A percentile compares a stretch with the other conserved stretches of the same genome.
phyloP scores from a whole-genome alignment of 2,329 filamentous ascomycete species.

The Elsinoe perseae region DNA sequence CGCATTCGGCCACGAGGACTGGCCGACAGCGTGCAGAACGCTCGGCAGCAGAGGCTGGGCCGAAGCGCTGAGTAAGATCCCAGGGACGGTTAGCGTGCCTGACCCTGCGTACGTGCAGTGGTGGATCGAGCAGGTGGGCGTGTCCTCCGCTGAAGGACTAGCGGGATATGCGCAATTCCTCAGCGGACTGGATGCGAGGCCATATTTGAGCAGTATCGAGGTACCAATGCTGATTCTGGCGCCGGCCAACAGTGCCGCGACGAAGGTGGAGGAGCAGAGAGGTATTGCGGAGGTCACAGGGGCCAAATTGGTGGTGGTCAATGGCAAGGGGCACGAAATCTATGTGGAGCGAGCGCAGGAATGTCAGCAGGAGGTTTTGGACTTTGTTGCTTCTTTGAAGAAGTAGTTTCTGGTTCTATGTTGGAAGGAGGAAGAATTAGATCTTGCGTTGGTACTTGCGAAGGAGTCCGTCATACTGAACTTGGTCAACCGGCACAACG shows the following conservation, averaged over 20 bases:
- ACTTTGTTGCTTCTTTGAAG: slow-evolving; percentile 29
- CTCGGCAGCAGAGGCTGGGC: slow-evolving; percentile 31
- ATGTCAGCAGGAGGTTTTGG: slow-evolving; percentile 32
- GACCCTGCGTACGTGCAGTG: slow-evolving; percentile 28
- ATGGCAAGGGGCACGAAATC: slow-evolving; percentile 32
- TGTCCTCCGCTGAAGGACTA: slow-evolving; percentile 28
- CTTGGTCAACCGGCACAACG: slow-evolving; percentile 18
- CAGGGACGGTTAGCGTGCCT: slow-evolving; percentile 27
- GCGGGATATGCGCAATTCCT: slow-evolving; percentile 32
- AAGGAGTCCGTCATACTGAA: slow-evolving; percentile 19
- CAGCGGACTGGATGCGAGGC: slow-evolving; percentile 27
- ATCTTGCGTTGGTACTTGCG: slow-evolving; percentile 14
- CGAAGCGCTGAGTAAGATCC: slow-evolving; percentile 25
- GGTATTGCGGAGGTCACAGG: slow-evolving; percentile 21
- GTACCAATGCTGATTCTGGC: slow-evolving; percentile 30
- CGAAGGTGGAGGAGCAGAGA: slow-evolving; percentile 27
- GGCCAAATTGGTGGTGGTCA: slow-evolving; percentile 25
- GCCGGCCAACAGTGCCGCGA: slow-evolving; percentile 30
- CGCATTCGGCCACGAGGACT: slow-evolving; percentile 26
- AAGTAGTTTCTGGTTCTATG: background rate
- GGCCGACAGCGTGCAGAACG: slow-evolving; percentile 27
- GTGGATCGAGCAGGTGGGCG: slow-evolving; percentile 28
- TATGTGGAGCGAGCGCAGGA: slow-evolving; percentile 25
- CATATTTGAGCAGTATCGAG: slow-evolving; percentile 25
- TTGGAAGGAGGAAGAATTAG: background rate